Evolutionary conservation across 2,329 filamentous ascomycete species (phyloP), one percentile per base, ranked within the genome.

Genomic region (Erysiphe pulchra): DNA sequence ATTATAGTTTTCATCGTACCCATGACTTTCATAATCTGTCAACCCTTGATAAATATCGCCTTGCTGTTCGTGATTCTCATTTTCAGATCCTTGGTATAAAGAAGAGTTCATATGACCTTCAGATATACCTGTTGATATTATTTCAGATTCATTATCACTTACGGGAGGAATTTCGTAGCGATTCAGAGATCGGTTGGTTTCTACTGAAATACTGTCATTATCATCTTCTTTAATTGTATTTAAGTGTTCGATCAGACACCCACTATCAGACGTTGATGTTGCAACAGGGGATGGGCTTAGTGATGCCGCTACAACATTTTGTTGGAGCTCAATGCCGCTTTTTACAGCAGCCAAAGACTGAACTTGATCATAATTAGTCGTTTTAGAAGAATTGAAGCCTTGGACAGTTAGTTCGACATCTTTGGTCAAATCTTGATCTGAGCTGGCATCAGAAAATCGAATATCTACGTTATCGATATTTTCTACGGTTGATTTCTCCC

Each of bases 291-390:
- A 24, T 24, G 20, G 20, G 20, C 6, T 24, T 24, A 6, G 20
- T 24, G 20, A 24, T 6, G 6, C 20, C 20, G 20, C 50, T 50
- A 14, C 55, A 53, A 10, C 51, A 54, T 38, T 41, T 43, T 18
- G 54, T 51, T 2, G 47, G 24, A 16, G 47, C 12, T 30, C 24
- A 42, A 20, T 38, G 37, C 17, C 32, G 17, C 7, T 11, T 42
- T 17, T 17, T 24, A 24, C 20, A 24, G 20, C 20, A 24, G 20
- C 3, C 20, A 24, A 24, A 24, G 20, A 24, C 20, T 24, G 20
- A 24, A 24, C 20, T 24, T 24, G 20, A 24, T 24, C 20, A 24
- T 6, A 24, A 24, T 24, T 24, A 24, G 20, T 24, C 3, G 6
- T 24, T 24, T 24, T 24, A 24, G 20, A 24, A 24, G 6, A 3